These are phyloP conservation scores for Nicotiana otophora DNA, from an alignment of 257 asterid species.

Conservation along the genomic window DNA sequence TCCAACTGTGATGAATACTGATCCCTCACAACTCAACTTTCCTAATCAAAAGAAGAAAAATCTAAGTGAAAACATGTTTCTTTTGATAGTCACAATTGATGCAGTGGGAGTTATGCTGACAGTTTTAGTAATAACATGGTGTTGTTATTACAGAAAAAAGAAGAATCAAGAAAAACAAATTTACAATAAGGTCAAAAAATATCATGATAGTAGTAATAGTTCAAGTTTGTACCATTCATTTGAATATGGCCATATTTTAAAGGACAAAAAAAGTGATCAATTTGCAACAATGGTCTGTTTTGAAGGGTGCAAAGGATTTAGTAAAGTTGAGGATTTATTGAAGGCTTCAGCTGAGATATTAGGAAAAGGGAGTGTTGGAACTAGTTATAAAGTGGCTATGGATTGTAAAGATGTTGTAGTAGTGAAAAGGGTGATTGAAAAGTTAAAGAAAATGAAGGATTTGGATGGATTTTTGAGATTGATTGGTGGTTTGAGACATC, in stretches of 20 bases:
- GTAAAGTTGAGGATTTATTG: constrained; percentile 29
- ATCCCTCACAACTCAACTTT: constrained; percentile 13
- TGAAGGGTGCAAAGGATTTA: constrained; percentile 33
- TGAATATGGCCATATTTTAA: background rate
- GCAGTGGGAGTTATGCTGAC: constrained; percentile 15
- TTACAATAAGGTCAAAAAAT: background rate
- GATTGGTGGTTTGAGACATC: constrained; percentile 30
- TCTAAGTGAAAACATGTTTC: constrained; percentile 6
- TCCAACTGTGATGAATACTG: constrained; percentile 9
- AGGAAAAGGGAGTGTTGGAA: constrained; percentile 38
- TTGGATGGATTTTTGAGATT: constrained; percentile 21
- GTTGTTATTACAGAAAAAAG: constrained; percentile 22
- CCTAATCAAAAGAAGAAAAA: constrained; percentile 14
- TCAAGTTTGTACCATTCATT: constrained; percentile 8
- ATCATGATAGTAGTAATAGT: background rate
- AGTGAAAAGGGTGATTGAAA: constrained; percentile 30
- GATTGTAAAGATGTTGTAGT: constrained; percentile 27
- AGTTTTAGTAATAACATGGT: constrained; percentile 14
- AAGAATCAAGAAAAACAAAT: background rate
- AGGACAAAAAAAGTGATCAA: background rate
- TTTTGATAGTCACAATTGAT: constrained; percentile 23
- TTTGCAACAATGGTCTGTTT: constrained; percentile 25
- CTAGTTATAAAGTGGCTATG: constrained; percentile 33
- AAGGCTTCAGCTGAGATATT: constrained; percentile 43
- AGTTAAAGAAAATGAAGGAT: constrained; percentile 20